phyloP scores from a whole-genome alignment of 192 early-diverging fungal species.

The Backusella mclennaniae region DNA sequence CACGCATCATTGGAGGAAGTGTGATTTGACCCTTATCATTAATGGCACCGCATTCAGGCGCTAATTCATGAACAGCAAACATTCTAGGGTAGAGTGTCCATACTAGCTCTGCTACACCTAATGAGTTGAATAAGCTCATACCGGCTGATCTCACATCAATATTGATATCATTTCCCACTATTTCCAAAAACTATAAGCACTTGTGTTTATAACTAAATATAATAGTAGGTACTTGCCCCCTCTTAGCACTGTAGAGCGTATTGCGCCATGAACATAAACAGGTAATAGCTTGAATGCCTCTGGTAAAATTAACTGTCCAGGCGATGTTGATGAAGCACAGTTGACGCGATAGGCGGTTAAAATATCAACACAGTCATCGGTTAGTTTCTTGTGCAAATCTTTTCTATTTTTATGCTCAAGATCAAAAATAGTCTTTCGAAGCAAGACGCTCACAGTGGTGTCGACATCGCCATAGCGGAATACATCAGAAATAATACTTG shows the following conservation, averaged over 20 bases:
- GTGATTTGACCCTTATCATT: slow-evolving; percentile 50
- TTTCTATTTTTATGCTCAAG: slow-evolving; percentile 36
- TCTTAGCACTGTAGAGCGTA: slow-evolving; percentile 83
- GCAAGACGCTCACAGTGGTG: slow-evolving; percentile 83
- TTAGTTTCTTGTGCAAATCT: slow-evolving; percentile 79
- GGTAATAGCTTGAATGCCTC: slow-evolving; percentile 95
- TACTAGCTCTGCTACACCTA: slow-evolving; percentile 73
- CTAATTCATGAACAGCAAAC: slow-evolving; percentile 37
- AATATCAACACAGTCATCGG: slow-evolving; percentile 87
- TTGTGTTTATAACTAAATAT: neutral
- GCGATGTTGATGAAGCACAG: slow-evolving; percentile 86
- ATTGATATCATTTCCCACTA: slow-evolving; percentile 55
- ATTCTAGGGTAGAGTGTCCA: slow-evolving; percentile 85
- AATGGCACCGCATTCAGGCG: slow-evolving; percentile 29
- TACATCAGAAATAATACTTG: slow-evolving; percentile 77
- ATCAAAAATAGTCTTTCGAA: slow-evolving; percentile 57
- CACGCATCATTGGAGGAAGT: slow-evolving; percentile 67
- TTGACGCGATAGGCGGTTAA: slow-evolving; percentile 90
- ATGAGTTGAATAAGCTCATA: slow-evolving; percentile 78
- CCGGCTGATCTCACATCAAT: slow-evolving; percentile 80
- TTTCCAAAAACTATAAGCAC: neutral
- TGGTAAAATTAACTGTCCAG: slow-evolving; percentile 95
- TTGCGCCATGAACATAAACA: slow-evolving; percentile 79
- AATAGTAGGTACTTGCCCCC: slow-evolving; percentile 45
- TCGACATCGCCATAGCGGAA: slow-evolving; percentile 93